These are phyloP conservation scores for Mycena galopus DNA, from an alignment of 768 basidiomycete species.

Conservation along the genomic window DNA sequence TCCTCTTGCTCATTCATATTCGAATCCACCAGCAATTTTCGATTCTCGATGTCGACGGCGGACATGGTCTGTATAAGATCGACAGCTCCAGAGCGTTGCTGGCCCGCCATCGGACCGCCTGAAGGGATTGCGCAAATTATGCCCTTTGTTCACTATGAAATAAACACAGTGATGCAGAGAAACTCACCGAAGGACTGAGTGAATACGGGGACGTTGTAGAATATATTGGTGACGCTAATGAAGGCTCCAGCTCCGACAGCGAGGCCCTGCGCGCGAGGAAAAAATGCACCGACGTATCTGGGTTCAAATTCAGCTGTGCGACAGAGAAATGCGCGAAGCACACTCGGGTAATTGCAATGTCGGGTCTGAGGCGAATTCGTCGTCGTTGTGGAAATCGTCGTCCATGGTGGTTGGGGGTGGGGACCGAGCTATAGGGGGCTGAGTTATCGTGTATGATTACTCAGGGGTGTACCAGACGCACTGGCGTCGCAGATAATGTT, in stretches of 20 bases:
- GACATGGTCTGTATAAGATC: background rate
- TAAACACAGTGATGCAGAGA: background rate
- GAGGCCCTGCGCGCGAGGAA: background rate
- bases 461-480: background rate
- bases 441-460: background rate
- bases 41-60: background rate
- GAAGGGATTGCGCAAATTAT: background rate
- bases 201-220: background rate
- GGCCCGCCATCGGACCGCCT: background rate
- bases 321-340: background rate
- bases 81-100: background rate
- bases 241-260: background rate
- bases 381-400: background rate
- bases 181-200: background rate
- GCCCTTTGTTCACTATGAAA: background rate
- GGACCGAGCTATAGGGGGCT: background rate
- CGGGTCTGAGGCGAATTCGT: background rate
- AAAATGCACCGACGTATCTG: background rate
- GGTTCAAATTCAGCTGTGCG: background rate
- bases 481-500: background rate
- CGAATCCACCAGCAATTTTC: background rate
- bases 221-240: background rate
- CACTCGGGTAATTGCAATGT: background rate
- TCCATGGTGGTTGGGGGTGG: background rate
- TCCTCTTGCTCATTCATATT: background rate